Conservation (phyloP, 805 yeast species). For the Candida arabinofermentans region DNA sequence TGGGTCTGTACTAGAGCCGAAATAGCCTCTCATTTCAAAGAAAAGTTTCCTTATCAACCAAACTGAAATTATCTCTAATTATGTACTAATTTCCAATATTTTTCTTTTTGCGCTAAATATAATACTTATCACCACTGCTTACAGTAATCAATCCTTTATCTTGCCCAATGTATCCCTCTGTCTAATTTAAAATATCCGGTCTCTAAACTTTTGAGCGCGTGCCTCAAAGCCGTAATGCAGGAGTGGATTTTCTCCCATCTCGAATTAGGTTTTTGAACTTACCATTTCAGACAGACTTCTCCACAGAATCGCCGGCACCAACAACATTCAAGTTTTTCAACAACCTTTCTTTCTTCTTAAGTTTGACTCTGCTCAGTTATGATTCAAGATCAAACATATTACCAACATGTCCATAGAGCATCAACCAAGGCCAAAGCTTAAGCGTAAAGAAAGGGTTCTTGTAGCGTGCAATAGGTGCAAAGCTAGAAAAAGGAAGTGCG, state of each 20-base stretch:
- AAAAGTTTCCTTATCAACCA: conserved; percentile 19
- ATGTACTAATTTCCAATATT: neutral
- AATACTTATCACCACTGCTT: too few species aligned
- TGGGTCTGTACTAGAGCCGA: conserved; percentile 37
- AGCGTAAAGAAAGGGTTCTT: conserved; percentile 11
- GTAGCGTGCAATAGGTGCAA: conserved; percentile 20
- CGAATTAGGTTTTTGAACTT: too few species aligned
- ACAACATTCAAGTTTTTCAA: too few species aligned
- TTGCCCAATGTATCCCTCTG: too few species aligned
- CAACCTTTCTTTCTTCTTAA: neutral
- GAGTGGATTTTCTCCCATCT: too few species aligned
- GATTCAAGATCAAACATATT: neutral
- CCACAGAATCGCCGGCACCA: too few species aligned
- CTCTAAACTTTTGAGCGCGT: too few species aligned
- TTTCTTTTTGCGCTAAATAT: too few species aligned
- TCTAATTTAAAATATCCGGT: too few species aligned
- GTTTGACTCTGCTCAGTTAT: neutral
- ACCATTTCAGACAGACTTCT: too few species aligned
- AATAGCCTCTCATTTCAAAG: conserved; percentile 30
- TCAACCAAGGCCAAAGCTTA: neutral
- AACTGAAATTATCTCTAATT: neutral
- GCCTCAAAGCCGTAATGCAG: too few species aligned
- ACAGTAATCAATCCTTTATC: too few species aligned
- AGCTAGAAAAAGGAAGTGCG: conserved; percentile 17
- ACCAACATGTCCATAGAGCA: neutral